A percentile compares a stretch with the other conserved stretches of the same genome.
These are phyloP conservation scores for Endothia cerciana DNA, from an alignment of 2,329 filamentous ascomycete species.

Conservation along the genomic window DNA sequence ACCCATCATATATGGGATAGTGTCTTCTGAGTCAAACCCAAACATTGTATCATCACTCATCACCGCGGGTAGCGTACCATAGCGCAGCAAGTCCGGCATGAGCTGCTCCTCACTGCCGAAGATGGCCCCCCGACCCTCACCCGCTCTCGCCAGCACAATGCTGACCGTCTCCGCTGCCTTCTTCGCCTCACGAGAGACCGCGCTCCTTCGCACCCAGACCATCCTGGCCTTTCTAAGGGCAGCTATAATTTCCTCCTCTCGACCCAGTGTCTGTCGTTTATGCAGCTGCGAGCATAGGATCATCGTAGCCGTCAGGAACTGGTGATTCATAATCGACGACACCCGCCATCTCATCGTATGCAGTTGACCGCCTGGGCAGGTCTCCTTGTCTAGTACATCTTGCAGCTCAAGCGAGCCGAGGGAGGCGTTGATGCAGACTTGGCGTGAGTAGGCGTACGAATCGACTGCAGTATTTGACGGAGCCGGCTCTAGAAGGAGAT, in stretches of 20 bases:
- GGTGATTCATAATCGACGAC: constrained; percentile 19
- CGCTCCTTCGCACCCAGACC: constrained; percentile 27
- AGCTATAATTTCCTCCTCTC: constrained; percentile 8
- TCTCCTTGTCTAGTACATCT: constrained; percentile 32
- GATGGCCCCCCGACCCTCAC: background rate
- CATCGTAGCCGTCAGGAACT: constrained; percentile 20
- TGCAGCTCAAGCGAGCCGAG: constrained; percentile 34
- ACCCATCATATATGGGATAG: background rate
- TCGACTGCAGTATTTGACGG: constrained; percentile 5
- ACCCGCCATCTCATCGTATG: constrained; percentile 18
- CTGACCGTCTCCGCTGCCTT: constrained; percentile 17
- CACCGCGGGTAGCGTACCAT: background rate
- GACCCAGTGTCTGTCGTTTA: background rate
- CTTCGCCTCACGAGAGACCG: constrained; percentile 24
- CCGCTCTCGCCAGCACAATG: constrained; percentile 12
- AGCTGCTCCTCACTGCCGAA: background rate
- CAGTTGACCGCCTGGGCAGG: constrained; percentile 16
- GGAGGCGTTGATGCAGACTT: constrained; percentile 33
- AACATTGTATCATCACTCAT: background rate
- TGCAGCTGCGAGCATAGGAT: constrained; percentile 12
- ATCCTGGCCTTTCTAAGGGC: constrained; percentile 22
- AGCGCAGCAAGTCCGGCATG: background rate
- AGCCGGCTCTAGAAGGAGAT: constrained; percentile 28
- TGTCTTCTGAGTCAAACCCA: background rate
- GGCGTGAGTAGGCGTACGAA: constrained; percentile 35